These are phyloP conservation scores for Saccharomycopsis hybrid DNA, from an alignment of 1,139 yeast genomes.

Conservation along the genomic window DNA sequence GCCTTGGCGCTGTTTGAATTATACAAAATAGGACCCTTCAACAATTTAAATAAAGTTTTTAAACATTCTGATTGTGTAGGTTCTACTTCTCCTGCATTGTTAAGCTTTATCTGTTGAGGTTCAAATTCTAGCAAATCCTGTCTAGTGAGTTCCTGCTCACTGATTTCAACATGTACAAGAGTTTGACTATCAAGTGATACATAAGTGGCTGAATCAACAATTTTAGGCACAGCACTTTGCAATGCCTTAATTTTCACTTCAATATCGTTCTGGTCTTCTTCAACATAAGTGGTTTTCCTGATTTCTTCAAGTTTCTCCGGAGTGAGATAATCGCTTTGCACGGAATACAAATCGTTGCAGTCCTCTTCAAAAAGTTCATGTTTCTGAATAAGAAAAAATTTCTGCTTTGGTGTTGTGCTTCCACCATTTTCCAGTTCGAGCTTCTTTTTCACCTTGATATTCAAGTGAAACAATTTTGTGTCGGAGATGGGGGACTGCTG, in stretches of 20 bases:
- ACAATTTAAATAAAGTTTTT: constrained; percentile 48
- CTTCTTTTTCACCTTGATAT: constrained; percentile 31
- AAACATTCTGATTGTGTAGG: constrained; percentile 48
- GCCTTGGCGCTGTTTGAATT: constrained; percentile 44
- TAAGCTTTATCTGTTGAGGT: constrained; percentile 30
- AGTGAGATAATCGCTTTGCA: constrained; percentile 15
- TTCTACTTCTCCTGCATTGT: constrained; percentile 25
- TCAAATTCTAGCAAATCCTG: constrained; percentile 35
- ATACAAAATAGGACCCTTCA: constrained; percentile 53
- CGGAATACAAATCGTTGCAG: constrained; percentile 10
- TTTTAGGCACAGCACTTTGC: constrained; percentile 27
- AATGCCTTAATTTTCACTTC: constrained; percentile 24
- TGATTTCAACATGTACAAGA: constrained; percentile 38
- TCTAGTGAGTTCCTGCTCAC: constrained; percentile 33
- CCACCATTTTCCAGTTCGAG: not conserved
- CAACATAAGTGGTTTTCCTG: no score
- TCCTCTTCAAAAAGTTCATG: constrained; percentile 7
- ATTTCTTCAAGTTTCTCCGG: no score
- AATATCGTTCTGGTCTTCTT: constrained; percentile 15
- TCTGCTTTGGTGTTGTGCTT: constrained; percentile 3
- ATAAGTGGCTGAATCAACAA: constrained; percentile 38
- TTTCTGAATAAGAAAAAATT: constrained; percentile 6
- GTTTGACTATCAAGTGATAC: constrained; percentile 37
- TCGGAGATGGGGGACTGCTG: constrained; percentile 16
- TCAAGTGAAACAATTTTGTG: constrained; percentile 31